phyloP scores from a whole-genome alignment of 331 rosid species.

The Phaseolus coccineus region DNA sequence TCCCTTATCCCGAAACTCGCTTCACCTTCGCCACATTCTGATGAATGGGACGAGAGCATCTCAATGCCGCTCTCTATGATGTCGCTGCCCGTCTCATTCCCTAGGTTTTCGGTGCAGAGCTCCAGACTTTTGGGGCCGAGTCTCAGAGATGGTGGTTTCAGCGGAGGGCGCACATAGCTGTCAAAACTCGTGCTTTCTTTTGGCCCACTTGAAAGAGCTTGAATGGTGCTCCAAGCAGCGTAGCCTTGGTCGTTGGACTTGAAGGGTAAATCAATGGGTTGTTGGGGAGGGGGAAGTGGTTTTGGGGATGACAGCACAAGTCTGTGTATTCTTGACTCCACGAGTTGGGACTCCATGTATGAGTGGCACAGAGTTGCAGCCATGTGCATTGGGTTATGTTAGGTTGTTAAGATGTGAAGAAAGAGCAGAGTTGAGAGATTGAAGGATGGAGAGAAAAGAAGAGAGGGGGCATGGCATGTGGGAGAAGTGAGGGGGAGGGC shows the following conservation, averaged over 20 bases:
- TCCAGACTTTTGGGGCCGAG: slow-evolving; percentile 76
- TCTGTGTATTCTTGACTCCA: slow-evolving; percentile 67
- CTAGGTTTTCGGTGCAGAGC: slow-evolving; percentile 85
- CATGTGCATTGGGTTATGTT: slow-evolving; percentile 34
- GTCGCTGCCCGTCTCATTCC: slow-evolving; percentile 84
- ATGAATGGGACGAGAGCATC: slow-evolving; percentile 32
- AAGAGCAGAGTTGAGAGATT: background rate
- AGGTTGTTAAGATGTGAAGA: background rate
- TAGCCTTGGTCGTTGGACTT: slow-evolving; percentile 23
- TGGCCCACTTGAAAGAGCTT: slow-evolving; percentile 52
- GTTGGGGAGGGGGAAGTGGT: too few species aligned
- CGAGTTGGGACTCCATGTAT: slow-evolving; percentile 58
- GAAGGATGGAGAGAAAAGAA: background rate
- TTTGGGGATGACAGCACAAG: slow-evolving; percentile 29
- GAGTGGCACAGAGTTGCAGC: slow-evolving; percentile 71
- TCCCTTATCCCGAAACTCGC: background rate
- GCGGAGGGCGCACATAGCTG: slow-evolving; percentile 32
- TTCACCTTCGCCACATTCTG: background rate
- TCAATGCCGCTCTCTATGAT: slow-evolving; percentile 55
- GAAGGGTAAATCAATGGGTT: too few species aligned
- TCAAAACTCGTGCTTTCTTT: slow-evolving; percentile 9
- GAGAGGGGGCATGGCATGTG: slow-evolving; percentile 37
- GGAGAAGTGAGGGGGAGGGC: slow-evolving; percentile 50
- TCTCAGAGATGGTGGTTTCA: slow-evolving; percentile 44
- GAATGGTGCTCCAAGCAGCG: slow-evolving; percentile 59